A percentile compares a stretch with the other conserved stretches of the same genome.
Conservation (phyloP, 495 filamentous ascomycete genomes). For the Diplogelasinospora grovesii region DNA sequence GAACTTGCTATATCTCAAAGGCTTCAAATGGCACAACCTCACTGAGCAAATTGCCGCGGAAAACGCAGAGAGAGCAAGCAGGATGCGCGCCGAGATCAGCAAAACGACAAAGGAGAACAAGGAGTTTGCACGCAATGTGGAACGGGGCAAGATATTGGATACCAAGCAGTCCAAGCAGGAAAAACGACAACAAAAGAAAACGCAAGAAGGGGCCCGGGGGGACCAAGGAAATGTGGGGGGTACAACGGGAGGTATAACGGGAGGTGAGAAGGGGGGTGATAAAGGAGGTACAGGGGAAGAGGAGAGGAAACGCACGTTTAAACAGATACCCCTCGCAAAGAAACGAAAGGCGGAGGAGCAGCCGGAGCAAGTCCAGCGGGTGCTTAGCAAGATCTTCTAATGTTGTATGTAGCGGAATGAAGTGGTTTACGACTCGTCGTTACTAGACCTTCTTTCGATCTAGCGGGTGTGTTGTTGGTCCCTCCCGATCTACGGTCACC, state of each 20-base stretch:
- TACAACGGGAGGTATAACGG: no score
- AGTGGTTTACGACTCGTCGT: slow-evolving; percentile 3
- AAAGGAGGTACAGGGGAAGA: slow-evolving; percentile 5
- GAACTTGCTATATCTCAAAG: slow-evolving; percentile 68
- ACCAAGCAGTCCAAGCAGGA: slow-evolving; percentile 61
- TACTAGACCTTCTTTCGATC: background rate
- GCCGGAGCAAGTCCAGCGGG: slow-evolving; percentile 64
- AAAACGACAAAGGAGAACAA: slow-evolving; percentile 76
- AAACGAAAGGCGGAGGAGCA: slow-evolving; percentile 45
- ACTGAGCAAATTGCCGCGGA: slow-evolving; percentile 63
- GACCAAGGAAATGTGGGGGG: no score
- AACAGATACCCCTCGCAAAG: slow-evolving; percentile 55
- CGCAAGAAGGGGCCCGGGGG: slow-evolving; percentile 27
- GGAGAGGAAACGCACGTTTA: slow-evolving; percentile 55
- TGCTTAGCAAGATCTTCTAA: slow-evolving; percentile 78
- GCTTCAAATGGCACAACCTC: slow-evolving; percentile 69
- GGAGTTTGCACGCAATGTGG: slow-evolving; percentile 70
- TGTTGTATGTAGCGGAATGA: background rate
- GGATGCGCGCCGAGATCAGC: slow-evolving; percentile 73
- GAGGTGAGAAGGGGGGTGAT: slow-evolving; percentile 18
- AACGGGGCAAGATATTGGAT: slow-evolving; percentile 65
- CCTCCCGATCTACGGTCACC: no score
- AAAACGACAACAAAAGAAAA: slow-evolving; percentile 44
- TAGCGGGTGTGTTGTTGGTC: no score
- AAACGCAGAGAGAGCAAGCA: slow-evolving; percentile 71